Conservation (phyloP, 768 basidiomycete genomes). For the Strobilomyces echinocephalus region DNA sequence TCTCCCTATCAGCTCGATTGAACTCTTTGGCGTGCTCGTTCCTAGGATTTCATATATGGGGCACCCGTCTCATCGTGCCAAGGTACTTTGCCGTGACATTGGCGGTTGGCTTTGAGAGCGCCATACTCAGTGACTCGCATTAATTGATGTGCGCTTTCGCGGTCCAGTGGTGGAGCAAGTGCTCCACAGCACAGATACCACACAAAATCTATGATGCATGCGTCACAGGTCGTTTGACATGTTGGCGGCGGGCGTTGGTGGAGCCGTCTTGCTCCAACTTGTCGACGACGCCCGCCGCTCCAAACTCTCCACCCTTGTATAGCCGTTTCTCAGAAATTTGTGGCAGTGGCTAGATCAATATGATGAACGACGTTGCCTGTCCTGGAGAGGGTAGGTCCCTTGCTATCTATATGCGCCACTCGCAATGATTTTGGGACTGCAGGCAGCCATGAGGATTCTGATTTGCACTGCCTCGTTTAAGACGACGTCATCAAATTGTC, state of each 20-base stretch:
- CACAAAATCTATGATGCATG: neutral
- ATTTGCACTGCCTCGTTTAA: neutral
- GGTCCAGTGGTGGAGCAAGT: neutral
- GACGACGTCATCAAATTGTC: no score
- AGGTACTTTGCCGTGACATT: neutral
- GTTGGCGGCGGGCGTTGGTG: neutral
- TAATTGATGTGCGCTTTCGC: neutral
- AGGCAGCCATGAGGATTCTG: neutral
- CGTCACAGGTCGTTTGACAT: neutral
- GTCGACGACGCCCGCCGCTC: neutral
- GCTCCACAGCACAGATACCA: neutral
- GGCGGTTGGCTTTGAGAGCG: neutral
- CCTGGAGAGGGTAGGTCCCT: no score
- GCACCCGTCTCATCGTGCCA: neutral
- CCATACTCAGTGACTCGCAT: neutral
- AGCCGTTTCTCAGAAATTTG: neutral
- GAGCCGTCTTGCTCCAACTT: neutral
- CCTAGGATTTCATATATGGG: neutral
- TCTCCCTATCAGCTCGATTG: neutral
- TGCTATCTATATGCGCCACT: neutral
- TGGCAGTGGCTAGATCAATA: neutral
- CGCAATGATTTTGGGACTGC: neutral
- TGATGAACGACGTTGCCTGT: neutral
- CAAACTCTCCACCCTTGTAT: neutral
- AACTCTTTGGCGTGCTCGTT: neutral